Evolutionary conservation across 2,329 filamentous ascomycete genomes (phyloP).

Genomic region (Shiraia bambusicola): DNA sequence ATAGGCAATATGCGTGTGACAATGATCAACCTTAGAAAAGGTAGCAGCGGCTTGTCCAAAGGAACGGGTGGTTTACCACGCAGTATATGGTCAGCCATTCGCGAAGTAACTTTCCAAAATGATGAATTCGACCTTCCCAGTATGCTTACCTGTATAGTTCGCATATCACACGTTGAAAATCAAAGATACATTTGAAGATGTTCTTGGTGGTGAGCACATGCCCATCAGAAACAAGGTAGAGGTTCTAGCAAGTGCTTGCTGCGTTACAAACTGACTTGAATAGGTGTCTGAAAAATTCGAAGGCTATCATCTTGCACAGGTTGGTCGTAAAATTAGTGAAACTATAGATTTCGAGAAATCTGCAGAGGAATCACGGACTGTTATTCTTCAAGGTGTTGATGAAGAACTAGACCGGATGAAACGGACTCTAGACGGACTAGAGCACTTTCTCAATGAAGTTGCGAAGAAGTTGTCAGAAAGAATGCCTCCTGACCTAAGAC

Average conservation of each 20-base stretch:
- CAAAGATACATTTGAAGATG: slow-evolving; percentile 61
- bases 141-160: slow-evolving; percentile 55
- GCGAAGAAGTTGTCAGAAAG: slow-evolving; percentile 63
- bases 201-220: slow-evolving; percentile 57
- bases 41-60: slow-evolving; percentile 60
- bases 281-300: slow-evolving; percentile 64
- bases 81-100: slow-evolving; percentile 72
- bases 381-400: slow-evolving; percentile 72
- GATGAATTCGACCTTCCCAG: neutral
- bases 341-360: slow-evolving; percentile 78
- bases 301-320: slow-evolving; percentile 58
- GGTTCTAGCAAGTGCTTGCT: neutral
- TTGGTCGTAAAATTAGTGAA: slow-evolving; percentile 71
- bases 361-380: slow-evolving; percentile 67
- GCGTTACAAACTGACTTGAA: neutral
- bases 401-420: slow-evolving; percentile 75
- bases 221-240: slow-evolving; percentile 57
- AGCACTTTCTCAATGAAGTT: slow-evolving; percentile 68
- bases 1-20: slow-evolving; percentile 74
- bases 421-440: slow-evolving; percentile 74
- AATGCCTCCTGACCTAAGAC: slow-evolving; percentile 60
- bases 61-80: slow-evolving; percentile 60
- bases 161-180: slow-evolving; percentile 70
- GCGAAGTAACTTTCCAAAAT: slow-evolving; percentile 43
- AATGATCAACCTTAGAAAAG: slow-evolving; percentile 73